Conservation (phyloP, 139 green algal genomes). For the Nannochloris sp. region DNA sequence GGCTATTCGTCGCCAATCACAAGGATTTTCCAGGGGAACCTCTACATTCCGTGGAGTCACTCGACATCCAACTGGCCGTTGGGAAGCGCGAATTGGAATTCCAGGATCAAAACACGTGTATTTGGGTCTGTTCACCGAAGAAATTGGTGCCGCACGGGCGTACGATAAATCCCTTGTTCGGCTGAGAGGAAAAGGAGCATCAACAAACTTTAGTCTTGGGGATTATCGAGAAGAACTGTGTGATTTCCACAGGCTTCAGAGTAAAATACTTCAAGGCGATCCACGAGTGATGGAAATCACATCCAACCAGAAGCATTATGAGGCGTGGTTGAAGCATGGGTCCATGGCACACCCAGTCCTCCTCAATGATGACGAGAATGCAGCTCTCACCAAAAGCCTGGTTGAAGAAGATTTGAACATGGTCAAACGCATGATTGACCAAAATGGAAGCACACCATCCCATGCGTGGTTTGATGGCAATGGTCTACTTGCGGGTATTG, state of each 20-base stretch:
- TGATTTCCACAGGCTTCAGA: constrained; percentile 51
- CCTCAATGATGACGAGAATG: background rate
- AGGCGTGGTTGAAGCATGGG: constrained; percentile 31
- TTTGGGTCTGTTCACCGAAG: constrained; percentile 60
- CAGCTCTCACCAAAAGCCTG: too few species aligned
- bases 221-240: constrained; percentile 55
- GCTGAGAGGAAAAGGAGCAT: constrained; percentile 50
- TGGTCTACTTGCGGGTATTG: too few species aligned
- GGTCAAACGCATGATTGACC: too few species aligned
- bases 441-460: too few species aligned
- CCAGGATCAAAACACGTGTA: constrained; percentile 84
- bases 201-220: constrained; percentile 74
- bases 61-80: constrained; percentile 69
- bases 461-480: too few species aligned
- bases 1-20: constrained; percentile 63
- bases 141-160: constrained; percentile 35
- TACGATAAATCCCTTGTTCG: constrained; percentile 67
- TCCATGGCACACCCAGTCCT: background rate
- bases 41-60: constrained; percentile 75
- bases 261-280: constrained; percentile 13
- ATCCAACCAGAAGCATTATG: constrained; percentile 10
- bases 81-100: constrained; percentile 79
- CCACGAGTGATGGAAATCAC: constrained; percentile 7
- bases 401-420: too few species aligned
- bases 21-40: constrained; percentile 82